Base-by-base conservation (phyloP, 352 stramenopile species). In the Poterioochromonas sp. region DNA sequence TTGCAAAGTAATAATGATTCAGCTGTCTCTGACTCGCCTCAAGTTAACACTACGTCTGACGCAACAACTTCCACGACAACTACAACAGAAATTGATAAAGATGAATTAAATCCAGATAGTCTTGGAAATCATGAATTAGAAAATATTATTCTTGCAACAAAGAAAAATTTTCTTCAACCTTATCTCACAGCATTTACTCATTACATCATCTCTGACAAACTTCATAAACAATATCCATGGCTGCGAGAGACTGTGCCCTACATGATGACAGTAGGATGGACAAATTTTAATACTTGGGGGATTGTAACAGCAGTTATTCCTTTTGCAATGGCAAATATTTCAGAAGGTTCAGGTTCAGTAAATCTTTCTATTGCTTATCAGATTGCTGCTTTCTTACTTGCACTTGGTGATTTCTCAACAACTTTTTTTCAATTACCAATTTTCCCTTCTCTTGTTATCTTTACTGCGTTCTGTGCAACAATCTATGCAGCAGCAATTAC, bases 281-380 rank as follows among this genome's bases (percentile, higher is more conserved):
- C 41, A 22, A 69, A 69, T 69, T 69, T 69, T n/a, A 69, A 69
- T 26, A 69, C 60, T 11, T 69, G 60, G 60, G 60, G 60, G 20
- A 69, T 69, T 1, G 11, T 69, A n/a, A 29, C 29, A 29, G 60
- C 60, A 11, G 5, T 69, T 5, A 43, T 43, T 44, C 60, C 60
- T 22, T 69, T 69, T 41, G 60, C 60, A 8, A 69, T 69, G 3
- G 8, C 3, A 5, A 40, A 69, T 69, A 32, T n/a, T 18, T 40
- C 60, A 0, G 41, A 26, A 18, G 60, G 60, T 22, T 29, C 3
- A 20, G 60, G 60, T 20, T 39, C 60, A 8, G 8, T 41, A 11
- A 40, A 44, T 44, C 34, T 69, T 12, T 3, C 60, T 32, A 18
- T 69, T 11, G 29, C 2, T 26, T 69, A 69, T 32, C 2, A 69